Conservation (phyloP, 306 rosid genomes). For the Phaseolus lunatus region DNA sequence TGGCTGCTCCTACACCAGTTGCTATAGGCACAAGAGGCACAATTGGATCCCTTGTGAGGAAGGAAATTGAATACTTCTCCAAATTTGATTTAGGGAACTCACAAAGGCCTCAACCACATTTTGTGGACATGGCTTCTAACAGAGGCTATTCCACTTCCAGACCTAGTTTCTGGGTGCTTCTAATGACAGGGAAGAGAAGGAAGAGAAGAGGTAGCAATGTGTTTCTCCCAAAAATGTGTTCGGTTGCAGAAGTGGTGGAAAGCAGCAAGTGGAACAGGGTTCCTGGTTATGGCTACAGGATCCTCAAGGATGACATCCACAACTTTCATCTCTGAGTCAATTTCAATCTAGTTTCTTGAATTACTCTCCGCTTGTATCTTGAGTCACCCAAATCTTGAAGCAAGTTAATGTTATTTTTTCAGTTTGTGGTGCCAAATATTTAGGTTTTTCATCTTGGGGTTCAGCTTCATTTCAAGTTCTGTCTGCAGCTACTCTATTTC, state of each 20-base stretch:
- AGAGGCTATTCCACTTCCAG: constrained; percentile 45
- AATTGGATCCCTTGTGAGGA: constrained; percentile 73
- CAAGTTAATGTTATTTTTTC: constrained; percentile 39
- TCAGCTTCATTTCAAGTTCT: constrained; percentile 31
- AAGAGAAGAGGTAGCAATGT: constrained; percentile 51
- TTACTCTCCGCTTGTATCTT: constrained; percentile 19
- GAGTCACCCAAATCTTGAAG: constrained; percentile 23
- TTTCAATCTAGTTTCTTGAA: background rate
- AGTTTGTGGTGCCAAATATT: constrained; percentile 13
- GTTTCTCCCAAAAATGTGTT: constrained; percentile 62
- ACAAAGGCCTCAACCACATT: constrained; percentile 49
- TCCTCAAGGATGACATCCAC: constrained; percentile 64
- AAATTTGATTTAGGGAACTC: constrained; percentile 65
- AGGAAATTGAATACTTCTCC: constrained; percentile 76
- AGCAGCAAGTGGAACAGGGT: constrained; percentile 52
- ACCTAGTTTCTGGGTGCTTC: constrained; percentile 67
- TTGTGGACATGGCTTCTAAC: constrained; percentile 51
- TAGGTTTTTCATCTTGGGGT: background rate
- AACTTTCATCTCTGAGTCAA: constrained; percentile 48
- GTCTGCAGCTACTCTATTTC: background rate
- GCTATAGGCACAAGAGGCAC: constrained; percentile 88
- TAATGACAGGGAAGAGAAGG: constrained; percentile 68
- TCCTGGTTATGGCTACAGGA: constrained; percentile 69
- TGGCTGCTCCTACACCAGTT: constrained; percentile 73
- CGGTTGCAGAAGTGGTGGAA: constrained; percentile 58